Evolutionary conservation across 768 basidiomycete species (phyloP).

Genomic region (Rhodosporidiobolus sp.): DNA sequence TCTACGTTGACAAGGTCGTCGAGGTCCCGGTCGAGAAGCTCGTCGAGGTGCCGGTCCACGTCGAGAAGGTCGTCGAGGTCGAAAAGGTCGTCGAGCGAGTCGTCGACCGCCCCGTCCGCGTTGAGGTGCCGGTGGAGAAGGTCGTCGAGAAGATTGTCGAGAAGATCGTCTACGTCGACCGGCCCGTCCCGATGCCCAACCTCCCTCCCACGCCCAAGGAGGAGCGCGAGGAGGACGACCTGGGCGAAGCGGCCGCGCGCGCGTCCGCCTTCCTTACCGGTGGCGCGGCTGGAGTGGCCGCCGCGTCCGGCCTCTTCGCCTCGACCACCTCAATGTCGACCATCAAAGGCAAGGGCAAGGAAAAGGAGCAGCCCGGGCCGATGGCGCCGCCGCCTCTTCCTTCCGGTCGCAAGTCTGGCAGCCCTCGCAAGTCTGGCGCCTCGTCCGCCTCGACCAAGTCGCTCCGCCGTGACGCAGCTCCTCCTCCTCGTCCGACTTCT

Average conservation of each 20-base stretch:
- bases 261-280: constrained; percentile 26
- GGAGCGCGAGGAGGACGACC: constrained; percentile 10
- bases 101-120: constrained; percentile 39
- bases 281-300: not conserved
- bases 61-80: constrained; percentile 10
- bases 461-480: constrained; percentile 44
- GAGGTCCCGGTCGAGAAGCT: constrained; percentile 39
- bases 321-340: not conserved
- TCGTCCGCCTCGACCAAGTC: constrained; percentile 11
- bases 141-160: constrained; percentile 47
- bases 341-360: constrained; percentile 14
- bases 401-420: not conserved
- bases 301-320: constrained; percentile 5
- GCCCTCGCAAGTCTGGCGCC: constrained; percentile 26
- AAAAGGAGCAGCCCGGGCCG: not conserved
- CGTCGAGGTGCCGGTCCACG: constrained; percentile 47
- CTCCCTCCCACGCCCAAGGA: not conserved
- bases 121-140: constrained; percentile 42
- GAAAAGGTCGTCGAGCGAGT: constrained; percentile 38
- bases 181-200: constrained; percentile 37
- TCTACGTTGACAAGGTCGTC: constrained; percentile 46
- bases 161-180: constrained; percentile 47
- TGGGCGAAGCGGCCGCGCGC: constrained; percentile 22
- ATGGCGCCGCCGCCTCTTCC: constrained; percentile 32
- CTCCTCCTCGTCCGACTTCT: constrained; percentile 67